Evolutionary conservation across 2,329 filamentous ascomycete genomes (phyloP), one percentile per base, ranked within the genome.

Genomic region (Ascochyta pisi): DNA sequence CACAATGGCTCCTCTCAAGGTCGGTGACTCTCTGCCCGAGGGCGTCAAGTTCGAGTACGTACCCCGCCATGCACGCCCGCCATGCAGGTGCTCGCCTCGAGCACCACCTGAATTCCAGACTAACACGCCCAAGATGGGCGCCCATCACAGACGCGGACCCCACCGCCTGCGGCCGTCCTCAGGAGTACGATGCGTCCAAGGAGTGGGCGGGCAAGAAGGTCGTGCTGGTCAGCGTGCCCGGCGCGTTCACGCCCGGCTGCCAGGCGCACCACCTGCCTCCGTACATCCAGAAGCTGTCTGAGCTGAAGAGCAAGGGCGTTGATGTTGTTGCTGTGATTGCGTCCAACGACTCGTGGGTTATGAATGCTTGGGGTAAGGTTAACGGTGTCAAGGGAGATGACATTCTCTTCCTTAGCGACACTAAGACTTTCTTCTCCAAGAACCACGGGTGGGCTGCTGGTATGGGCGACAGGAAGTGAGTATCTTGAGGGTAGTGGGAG

Each of bases 311-410:
- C 73, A 94, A 94, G 84, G 91, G 90, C 68, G 89, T 96, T 65
- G 92, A 96, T 77, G 78, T 89, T 61, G 86, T 96, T 69, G 85
- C 91, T 65, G 86, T 95, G 72, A 88, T 96, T 71, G 90, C 91
- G 57, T 89, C 82, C 82, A 96, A 96, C 79, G 92, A 96, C 78
- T 82, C 88, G 62, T 96, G 83, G 74, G 92, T 96, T 76, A 94
- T 94, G 90, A 88, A 86, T 68, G 91, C 90, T 50, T 95, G 91
- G 91, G 89, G 87, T 79, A 96, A 96, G 85, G 91, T 92, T 72
- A 94, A 96, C 79, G 83, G 83, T 49, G 82, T 94, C 72, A 88
- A 85, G 72, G 86, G 87, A 62, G 88, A 94, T 66, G 83, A 85
- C 69, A 86, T 89, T 68, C 82, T 95, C 67, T 95, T 96, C 82